Evolutionary conservation across 148 eudicot species (phyloP).

Genomic region (Limonium bicolor): DNA sequence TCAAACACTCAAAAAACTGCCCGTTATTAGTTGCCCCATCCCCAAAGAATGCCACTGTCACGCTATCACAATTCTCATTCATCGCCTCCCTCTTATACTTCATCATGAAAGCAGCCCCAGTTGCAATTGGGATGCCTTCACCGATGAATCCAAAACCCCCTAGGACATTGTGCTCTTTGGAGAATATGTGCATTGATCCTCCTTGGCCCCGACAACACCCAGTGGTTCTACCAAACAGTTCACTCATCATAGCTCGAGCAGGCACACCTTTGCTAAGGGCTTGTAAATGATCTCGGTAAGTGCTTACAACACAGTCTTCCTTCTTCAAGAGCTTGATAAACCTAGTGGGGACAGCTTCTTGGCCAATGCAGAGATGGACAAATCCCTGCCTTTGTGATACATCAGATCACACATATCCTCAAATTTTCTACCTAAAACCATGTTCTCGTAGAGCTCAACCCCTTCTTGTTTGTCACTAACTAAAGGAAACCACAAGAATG

Average conservation of each 20-base stretch:
- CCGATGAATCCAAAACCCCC: constrained; percentile 70
- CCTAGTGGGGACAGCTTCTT: constrained; percentile 91
- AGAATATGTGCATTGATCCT: constrained; percentile 73
- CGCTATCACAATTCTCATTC: constrained; percentile 72
- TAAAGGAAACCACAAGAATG: no score
- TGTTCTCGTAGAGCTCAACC: constrained; percentile 69
- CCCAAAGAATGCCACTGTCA: constrained; percentile 76
- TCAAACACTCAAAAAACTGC: constrained; percentile 92
- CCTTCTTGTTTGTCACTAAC: constrained; percentile 91
- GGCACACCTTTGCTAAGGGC: constrained; percentile 79
- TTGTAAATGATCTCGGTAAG: constrained; percentile 73
- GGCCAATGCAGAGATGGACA: constrained; percentile 86
- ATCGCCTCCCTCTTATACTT: constrained; percentile 72
- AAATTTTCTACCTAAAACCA: constrained; percentile 64
- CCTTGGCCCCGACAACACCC: constrained; percentile 98
- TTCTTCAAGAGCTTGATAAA: constrained; percentile 74
- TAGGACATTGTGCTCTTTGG: constrained; percentile 45
- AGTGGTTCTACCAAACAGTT: constrained; percentile 83
- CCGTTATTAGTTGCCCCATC: constrained; percentile 94
- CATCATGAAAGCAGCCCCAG: constrained; percentile 54
- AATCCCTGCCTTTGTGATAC: constrained; percentile 95
- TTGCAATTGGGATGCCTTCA: constrained; percentile 52
- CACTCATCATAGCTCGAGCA: constrained; percentile 77
- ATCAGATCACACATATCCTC: constrained; percentile 98
- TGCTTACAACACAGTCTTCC: constrained; percentile 63